phyloP scores from a whole-genome alignment of 192 early-diverging fungal species.

The Lobosporangium transversale region DNA sequence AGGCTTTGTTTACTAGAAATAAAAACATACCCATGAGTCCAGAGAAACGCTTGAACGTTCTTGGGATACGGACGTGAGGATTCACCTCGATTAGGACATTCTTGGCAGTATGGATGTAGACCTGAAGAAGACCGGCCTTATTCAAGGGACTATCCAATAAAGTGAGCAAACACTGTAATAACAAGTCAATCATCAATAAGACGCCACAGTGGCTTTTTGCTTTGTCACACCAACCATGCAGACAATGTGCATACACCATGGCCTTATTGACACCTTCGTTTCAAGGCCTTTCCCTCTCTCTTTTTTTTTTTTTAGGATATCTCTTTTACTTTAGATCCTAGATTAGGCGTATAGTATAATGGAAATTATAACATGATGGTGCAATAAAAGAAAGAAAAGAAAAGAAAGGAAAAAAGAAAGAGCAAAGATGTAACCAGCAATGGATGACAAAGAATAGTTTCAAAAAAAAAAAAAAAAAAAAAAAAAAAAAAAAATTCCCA shows the following conservation, averaged over 20 bases:
- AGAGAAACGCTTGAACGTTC: conserved; percentile 99
- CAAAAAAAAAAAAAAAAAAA: not conserved
- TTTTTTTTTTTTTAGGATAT: not conserved
- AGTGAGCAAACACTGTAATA: conserved; percentile 86
- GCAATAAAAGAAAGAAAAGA: not conserved
- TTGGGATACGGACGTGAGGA: conserved; percentile 97
- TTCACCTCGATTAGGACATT: conserved; percentile 98
- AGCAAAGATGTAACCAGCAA: not conserved
- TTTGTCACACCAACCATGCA: too few relatives aligned
- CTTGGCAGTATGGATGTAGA: conserved; percentile 95
- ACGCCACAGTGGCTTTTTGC: too few relatives aligned
- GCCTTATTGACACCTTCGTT: too few relatives aligned
- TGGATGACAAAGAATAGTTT: not conserved
- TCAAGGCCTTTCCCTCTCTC: not conserved
- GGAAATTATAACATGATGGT: not conserved
- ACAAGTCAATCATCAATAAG: not conserved
- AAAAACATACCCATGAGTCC: conserved; percentile 87
- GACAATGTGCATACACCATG: too few relatives aligned
- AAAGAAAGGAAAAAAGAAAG: not conserved
- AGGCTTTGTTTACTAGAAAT: not conserved
- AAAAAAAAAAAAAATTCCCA: conserved; percentile 10
- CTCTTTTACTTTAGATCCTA: not conserved
- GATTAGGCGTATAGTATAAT: not conserved
- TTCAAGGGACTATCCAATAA: conserved; percentile 97
- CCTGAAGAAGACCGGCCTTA: conserved; percentile 97